Base-by-base conservation (phyloP, 768 basidiomycete genomes). In the Kwoniella sp. region DNA sequence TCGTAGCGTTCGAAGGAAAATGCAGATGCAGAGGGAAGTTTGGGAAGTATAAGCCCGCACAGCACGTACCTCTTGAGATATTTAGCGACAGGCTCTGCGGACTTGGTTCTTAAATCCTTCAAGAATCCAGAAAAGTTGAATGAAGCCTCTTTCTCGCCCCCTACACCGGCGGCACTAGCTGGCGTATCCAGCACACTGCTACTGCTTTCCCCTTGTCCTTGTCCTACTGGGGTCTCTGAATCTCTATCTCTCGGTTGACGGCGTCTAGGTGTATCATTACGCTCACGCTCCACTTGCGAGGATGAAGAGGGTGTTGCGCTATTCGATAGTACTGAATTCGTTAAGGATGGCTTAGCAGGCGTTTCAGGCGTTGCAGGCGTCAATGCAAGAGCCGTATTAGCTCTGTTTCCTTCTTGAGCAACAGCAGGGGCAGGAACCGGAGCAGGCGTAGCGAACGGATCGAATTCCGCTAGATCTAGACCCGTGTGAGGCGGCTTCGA, bases 81-180 rank as follows among this genome's bases (percentile, higher is more conserved):
- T 80, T 92, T 92, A 27, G 91, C 91, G 22, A 98, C 89, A 6
- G 93, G 90, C 59, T 99, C 96, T 1, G 95, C 92, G 53, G 85
- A 82, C 73, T 87, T 88, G 46, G 84, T 81, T 81, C 95, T 90
- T 86, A 99, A 92, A 80, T 99, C 93, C 78, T 94, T 92, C 67
- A 98, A 80, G 80, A 99, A 99, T 52, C 84, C 87, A 76, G 95
- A 92, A 77, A 97, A 98, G 80, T 98, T 95, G 70, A 97, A 98
- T 47, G 62, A 33, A 4, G 70, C 63, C 51, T 76, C 74, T 15
- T 47, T 36, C 19, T 57, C 54, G 3, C 10, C 40, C 17, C 40
- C 40, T 3, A 15, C 40, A 4, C 33, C 33, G 33, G 40, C 40
- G 4, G 40, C 40, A 19, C 24, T 47, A 5, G 25, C 29, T n/a